Percentiles rank a stretch among this genome's conserved stretches.
Evolutionary conservation across 345 rosid genomes (phyloP).

Genomic region (Excoecaria cochinchinensis): DNA sequence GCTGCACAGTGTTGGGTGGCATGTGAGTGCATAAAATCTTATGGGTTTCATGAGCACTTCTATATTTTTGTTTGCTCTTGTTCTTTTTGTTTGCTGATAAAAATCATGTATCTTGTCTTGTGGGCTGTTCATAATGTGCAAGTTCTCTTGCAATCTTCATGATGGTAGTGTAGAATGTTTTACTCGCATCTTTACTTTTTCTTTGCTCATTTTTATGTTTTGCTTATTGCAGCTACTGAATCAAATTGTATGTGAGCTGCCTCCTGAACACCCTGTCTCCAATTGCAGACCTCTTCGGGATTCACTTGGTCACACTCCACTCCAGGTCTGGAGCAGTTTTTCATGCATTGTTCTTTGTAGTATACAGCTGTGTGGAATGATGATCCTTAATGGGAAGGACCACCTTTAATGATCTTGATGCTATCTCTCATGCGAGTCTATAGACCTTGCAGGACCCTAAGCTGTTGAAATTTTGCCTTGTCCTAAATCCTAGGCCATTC

Average conservation of each 20-base stretch:
- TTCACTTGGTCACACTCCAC: constrained; percentile 65
- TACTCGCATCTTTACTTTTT: background rate
- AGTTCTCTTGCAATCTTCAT: background rate
- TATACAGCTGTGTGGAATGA: background rate
- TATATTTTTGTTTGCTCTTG: background rate
- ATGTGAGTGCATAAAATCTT: background rate
- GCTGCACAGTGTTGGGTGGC: background rate
- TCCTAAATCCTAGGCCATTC: background rate
- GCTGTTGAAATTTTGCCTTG: background rate
- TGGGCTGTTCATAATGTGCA: background rate
- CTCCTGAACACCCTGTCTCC: constrained; percentile 62
- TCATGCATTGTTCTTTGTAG: background rate
- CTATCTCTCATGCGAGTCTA: background rate
- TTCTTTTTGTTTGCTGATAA: background rate
- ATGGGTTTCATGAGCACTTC: background rate
- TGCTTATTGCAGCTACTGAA: constrained; percentile 47
- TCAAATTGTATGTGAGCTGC: constrained; percentile 68
- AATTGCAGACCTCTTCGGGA: constrained; percentile 54
- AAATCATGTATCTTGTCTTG: background rate
- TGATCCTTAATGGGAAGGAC: background rate
- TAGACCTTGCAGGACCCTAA: background rate
- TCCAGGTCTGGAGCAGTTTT: constrained; percentile 43
- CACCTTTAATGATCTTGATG: background rate
- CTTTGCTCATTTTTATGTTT: background rate
- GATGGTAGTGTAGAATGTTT: background rate